Evolutionary conservation across 2,329 filamentous ascomycete species (phyloP).

Genomic region (Apiospora sp.): DNA sequence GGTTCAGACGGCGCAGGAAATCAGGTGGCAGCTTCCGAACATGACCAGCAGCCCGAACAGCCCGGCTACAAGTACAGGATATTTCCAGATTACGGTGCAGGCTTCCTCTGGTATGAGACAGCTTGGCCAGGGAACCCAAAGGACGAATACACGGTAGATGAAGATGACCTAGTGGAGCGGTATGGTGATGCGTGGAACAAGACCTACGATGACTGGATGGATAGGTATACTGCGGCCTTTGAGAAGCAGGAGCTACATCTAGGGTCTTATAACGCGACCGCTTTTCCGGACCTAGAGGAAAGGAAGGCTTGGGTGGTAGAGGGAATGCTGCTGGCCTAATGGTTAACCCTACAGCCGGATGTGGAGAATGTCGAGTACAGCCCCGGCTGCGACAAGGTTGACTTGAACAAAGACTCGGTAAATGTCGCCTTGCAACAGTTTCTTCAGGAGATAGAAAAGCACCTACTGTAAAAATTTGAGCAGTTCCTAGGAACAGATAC

Average conservation of each 20-base stretch:
- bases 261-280: background rate
- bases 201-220: slow-evolving; percentile 20
- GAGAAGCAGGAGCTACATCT: slow-evolving; percentile 12
- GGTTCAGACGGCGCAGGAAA: background rate
- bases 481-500: no score
- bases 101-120: background rate
- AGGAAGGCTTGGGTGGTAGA: slow-evolving; percentile 26
- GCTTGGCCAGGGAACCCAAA: slow-evolving; percentile 15
- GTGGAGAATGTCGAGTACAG: slow-evolving; percentile 25
- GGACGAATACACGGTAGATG: slow-evolving; percentile 8
- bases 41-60: background rate
- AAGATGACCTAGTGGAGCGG: slow-evolving; percentile 18
- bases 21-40: background rate
- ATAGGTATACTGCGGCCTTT: slow-evolving; percentile 20
- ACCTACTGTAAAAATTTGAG: background rate
- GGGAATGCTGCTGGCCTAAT: slow-evolving; percentile 23
- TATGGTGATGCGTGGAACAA: slow-evolving; percentile 23
- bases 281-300: slow-evolving; percentile 1
- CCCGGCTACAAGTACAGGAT: background rate
- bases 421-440: background rate
- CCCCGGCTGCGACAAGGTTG: background rate
- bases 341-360: slow-evolving; percentile 23
- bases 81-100: background rate
- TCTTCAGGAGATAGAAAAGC: background rate
- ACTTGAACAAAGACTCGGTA: background rate